A percentile compares a stretch with the other conserved stretches of the same genome.
phyloP scores from a whole-genome alignment of 371 early-diverging fungal species.

The Mortierella sp. region DNA sequence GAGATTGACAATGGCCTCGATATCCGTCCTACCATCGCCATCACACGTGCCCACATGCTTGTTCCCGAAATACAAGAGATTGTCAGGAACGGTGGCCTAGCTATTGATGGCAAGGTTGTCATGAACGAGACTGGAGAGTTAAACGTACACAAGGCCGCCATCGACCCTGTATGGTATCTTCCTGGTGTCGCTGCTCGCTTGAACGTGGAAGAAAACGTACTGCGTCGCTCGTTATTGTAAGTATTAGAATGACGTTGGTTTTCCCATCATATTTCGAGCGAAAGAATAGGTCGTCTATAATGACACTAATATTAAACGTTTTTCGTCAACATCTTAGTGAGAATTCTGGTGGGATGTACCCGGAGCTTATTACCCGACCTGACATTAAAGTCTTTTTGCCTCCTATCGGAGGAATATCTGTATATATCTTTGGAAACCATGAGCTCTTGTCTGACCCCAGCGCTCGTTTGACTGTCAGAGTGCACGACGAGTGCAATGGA shows the following conservation, averaged over 20 bases:
- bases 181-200: constrained; percentile 95
- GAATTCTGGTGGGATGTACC: constrained; percentile 95
- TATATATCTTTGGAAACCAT: constrained; percentile 95
- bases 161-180: constrained; percentile 97
- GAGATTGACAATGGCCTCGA: constrained; percentile 84
- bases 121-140: constrained; percentile 85
- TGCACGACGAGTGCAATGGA: constrained; percentile 95
- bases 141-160: constrained; percentile 93
- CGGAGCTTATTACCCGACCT: constrained; percentile 94
- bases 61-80: constrained; percentile 92
- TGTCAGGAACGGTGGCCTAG: constrained; percentile 65
- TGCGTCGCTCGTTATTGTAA: constrained; percentile 88
- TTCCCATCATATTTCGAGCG: too few relatives aligned
- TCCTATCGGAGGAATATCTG: constrained; percentile 95
- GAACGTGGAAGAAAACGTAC: constrained; percentile 85
- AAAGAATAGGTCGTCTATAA: constrained; percentile 10
- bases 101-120: constrained; percentile 88
- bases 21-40: constrained; percentile 93
- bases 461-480: constrained; percentile 88
- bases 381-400: constrained; percentile 95
- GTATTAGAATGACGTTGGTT: not conserved
- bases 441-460: constrained; percentile 84
- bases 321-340: constrained; percentile 59
- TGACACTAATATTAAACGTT: not conserved
- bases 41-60: constrained; percentile 96